These are phyloP conservation scores for Solanum hybrid DNA, from an alignment of 305 asterid genomes.

Conservation along the genomic window DNA sequence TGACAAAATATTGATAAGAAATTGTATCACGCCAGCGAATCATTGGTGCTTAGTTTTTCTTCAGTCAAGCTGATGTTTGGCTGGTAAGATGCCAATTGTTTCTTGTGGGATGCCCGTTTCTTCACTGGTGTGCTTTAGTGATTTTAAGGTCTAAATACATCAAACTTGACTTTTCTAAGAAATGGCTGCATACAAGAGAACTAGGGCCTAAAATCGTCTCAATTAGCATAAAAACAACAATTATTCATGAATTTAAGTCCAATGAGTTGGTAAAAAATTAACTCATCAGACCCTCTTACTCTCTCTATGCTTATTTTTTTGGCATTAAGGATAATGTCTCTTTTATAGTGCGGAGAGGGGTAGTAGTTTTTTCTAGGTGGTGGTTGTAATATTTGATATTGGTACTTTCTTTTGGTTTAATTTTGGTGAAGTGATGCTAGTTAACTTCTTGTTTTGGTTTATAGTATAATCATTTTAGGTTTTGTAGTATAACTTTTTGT, in stretches of 20 bases:
- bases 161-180: not conserved
- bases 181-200: not conserved
- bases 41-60: too few relatives aligned
- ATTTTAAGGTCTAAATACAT: not conserved
- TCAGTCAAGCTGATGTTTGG: too few relatives aligned
- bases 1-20: not conserved
- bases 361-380: not conserved
- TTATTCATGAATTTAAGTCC: not conserved
- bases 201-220: not conserved
- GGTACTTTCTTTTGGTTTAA: not conserved
- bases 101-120: not conserved
- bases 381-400: not conserved
- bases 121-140: not conserved
- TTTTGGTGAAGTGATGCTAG: not conserved
- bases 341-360: not conserved
- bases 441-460: not conserved
- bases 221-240: not conserved
- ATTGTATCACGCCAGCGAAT: too few relatives aligned
- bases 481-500: not conserved
- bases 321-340: not conserved
- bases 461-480: not conserved
- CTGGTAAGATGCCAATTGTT: not conserved
- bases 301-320: not conserved
- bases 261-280: not conserved
- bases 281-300: not conserved